Percentiles rank a stretch among this genome's conserved stretches.
Conservation (phyloP, 805 yeast species). For the Sugiyamaella americana region DNA sequence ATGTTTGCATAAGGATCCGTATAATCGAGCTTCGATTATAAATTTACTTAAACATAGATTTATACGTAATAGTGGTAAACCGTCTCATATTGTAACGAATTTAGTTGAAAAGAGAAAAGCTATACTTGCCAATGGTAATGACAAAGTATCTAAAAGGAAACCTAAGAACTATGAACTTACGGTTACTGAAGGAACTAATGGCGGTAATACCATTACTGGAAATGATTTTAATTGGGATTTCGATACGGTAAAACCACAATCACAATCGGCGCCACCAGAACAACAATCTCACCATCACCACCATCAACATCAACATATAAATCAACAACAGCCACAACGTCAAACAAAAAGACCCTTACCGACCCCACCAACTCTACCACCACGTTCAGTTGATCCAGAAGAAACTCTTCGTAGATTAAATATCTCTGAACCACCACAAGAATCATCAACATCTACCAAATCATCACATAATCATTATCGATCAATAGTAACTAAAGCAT, state of each 20-base stretch:
- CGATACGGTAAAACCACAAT: constrained; percentile 31
- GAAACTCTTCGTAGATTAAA: neutral
- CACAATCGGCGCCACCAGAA: neutral
- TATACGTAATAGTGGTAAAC: constrained; percentile 39
- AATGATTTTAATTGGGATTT: constrained; percentile 36
- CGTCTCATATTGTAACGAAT: constrained; percentile 33
- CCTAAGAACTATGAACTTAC: constrained; percentile 18
- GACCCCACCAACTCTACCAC: neutral
- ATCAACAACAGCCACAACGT: neutral
- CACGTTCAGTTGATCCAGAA: neutral
- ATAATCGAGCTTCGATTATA: constrained; percentile 57
- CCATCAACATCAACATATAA: neutral
- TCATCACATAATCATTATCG: neutral
- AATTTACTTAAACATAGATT: constrained; percentile 61
- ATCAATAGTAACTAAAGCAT: constrained; percentile 5
- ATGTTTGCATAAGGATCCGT: constrained; percentile 70
- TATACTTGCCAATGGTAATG: constrained; percentile 6
- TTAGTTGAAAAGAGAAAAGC: constrained; percentile 26
- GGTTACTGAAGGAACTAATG: constrained; percentile 8
- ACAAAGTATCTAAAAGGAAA: neutral
- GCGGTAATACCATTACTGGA: constrained; percentile 1
- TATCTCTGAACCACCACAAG: neutral
- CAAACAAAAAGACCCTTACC: neutral
- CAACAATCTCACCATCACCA: neutral
- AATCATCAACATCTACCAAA: neutral